Evolutionary conservation across 75 land plant species (phyloP).

Genomic region (Picea sitchensis): DNA sequence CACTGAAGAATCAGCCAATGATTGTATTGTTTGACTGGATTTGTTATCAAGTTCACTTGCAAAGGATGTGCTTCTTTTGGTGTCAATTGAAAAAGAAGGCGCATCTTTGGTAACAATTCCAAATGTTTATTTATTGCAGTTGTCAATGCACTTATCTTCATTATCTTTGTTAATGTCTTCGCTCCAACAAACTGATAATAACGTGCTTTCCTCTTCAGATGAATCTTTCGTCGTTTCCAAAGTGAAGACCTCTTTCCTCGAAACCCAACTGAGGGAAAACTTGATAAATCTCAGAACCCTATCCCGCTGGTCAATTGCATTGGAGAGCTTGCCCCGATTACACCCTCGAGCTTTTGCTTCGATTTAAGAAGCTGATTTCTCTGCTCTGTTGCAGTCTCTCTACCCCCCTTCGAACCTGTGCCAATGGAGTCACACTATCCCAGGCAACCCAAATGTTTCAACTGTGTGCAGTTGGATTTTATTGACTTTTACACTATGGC

Average conservation of each 20-base stretch:
- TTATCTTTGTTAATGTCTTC: conserved; percentile 45
- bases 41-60: conserved; percentile 3
- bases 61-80: conserved; percentile 15
- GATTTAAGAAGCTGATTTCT: conserved; percentile 58
- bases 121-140: conserved; percentile 67
- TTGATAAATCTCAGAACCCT: conserved; percentile 53
- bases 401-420: conserved; percentile 12
- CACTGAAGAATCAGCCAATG: conserved; percentile 30
- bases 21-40: conserved; percentile 22
- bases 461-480: too few species aligned
- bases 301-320: conserved; percentile 70
- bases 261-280: neutral
- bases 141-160: conserved; percentile 40
- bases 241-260: conserved; percentile 66
- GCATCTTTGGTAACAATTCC: conserved; percentile 22
- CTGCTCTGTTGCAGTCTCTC: conserved; percentile 36
- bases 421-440: conserved; percentile 13
- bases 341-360: conserved; percentile 61
- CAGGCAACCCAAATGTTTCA: too few species aligned
- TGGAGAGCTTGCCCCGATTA: conserved; percentile 46
- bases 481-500: too few species aligned
- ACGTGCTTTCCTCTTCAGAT: conserved; percentile 84
- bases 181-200: conserved; percentile 65
- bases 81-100: conserved; percentile 16
- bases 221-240: conserved; percentile 44